Conservation (phyloP, 495 filamentous ascomycete genomes). For the Lophium mytilinum region DNA sequence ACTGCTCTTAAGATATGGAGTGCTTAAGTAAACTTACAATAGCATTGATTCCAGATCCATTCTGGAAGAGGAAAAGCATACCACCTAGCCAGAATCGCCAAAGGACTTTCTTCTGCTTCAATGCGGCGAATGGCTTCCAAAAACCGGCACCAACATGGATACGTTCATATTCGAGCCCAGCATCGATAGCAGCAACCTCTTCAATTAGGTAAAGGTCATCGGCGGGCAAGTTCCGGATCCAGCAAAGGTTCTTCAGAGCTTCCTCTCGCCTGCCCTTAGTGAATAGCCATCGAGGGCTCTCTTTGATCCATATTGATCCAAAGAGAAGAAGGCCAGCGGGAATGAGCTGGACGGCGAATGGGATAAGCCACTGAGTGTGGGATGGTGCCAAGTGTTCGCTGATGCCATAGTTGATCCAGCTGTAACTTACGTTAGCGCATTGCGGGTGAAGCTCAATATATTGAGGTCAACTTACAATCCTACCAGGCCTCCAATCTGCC, state of each 20-base stretch:
- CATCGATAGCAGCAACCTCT: conserved; percentile 55
- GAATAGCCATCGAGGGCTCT: conserved; percentile 59
- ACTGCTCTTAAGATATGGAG: conserved; percentile 37
- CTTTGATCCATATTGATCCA: conserved; percentile 45
- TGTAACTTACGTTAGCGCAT: background rate
- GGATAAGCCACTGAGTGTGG: conserved; percentile 47
- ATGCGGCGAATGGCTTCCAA: conserved; percentile 53
- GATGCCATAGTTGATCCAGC: conserved; percentile 39
- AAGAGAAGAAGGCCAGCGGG: conserved; percentile 44
- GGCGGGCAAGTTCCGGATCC: conserved; percentile 52
- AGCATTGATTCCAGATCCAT: conserved; percentile 57
- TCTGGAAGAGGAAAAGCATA: conserved; percentile 62
- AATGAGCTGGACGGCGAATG: conserved; percentile 51
- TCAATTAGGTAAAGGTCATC: conserved; percentile 59
- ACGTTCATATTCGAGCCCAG: conserved; percentile 48
- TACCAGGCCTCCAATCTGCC: conserved; percentile 65
- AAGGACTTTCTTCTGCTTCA: conserved; percentile 35
- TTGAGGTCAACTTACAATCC: conserved; percentile 51
- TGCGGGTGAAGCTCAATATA: conserved; percentile 14
- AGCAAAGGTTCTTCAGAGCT: conserved; percentile 52
- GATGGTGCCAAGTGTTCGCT: conserved; percentile 38
- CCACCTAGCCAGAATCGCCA: conserved; percentile 61
- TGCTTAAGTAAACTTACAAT: conserved; percentile 47
- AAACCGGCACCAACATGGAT: conserved; percentile 52
- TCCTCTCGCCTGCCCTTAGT: conserved; percentile 46